Evolutionary conservation across 257 asterid species (phyloP).

Genomic region (Fraxinus quadrangulata): DNA sequence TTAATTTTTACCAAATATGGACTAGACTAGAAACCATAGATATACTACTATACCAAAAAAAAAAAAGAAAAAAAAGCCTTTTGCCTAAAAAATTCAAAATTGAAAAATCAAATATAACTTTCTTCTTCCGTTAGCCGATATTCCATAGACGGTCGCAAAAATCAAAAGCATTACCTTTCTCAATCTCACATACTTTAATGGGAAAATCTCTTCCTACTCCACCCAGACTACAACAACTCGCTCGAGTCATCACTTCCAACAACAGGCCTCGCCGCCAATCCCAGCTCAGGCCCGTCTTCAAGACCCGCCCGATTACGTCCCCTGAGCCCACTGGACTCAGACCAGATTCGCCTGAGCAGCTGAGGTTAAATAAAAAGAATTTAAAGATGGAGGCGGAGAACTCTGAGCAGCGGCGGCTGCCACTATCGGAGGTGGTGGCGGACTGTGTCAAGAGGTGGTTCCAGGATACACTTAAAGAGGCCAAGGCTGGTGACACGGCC

Average conservation of each 20-base stretch:
- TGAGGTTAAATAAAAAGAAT: constrained; percentile 12
- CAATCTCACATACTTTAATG: constrained; percentile 34
- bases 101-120: too few species aligned
- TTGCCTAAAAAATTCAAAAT: too few species aligned
- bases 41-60: too few species aligned
- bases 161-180: background rate
- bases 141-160: background rate
- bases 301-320: constrained; percentile 39
- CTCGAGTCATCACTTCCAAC: constrained; percentile 51
- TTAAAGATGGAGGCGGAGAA: constrained; percentile 59
- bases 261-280: constrained; percentile 41
- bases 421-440: constrained; percentile 81
- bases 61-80: too few species aligned
- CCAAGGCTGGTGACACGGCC: constrained; percentile 70
- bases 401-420: constrained; percentile 54
- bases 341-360: constrained; percentile 28
- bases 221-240: constrained; percentile 51
- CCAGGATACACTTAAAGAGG: constrained; percentile 86
- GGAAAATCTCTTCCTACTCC: constrained; percentile 71
- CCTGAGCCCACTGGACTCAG: constrained; percentile 33
- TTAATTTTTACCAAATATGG: too few species aligned
- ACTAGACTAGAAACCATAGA: too few species aligned
- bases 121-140: background rate
- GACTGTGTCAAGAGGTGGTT: constrained; percentile 93
- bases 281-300: constrained; percentile 50